Percentiles rank a stretch among this genome's conserved stretches.
phyloP scores from a whole-genome alignment of 1,284 basidiomycete species.

The Ustanciosporium gigantosporum region DNA sequence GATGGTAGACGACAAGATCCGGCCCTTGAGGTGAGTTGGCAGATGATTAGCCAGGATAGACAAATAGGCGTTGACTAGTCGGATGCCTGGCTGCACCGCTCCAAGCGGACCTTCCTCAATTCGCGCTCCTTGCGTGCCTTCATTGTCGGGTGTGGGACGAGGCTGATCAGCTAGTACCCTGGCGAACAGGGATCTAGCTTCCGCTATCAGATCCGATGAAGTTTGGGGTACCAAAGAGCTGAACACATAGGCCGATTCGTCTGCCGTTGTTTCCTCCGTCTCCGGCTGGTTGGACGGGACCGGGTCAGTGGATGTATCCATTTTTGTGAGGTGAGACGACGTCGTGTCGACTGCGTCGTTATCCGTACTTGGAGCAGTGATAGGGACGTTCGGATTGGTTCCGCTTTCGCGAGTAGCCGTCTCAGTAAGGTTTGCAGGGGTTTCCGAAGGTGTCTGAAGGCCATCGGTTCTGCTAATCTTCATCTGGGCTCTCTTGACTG shows the following conservation, averaged over 20 bases:
- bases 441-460: not conserved
- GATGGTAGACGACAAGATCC: slow-evolving; percentile 5
- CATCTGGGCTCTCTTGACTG: slow-evolving; percentile 36
- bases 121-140: slow-evolving; percentile 22
- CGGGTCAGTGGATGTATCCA: not conserved
- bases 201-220: slow-evolving; percentile 72
- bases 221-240: slow-evolving; percentile 68
- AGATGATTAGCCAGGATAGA: slow-evolving; percentile 68
- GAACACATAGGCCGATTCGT: slow-evolving; percentile 65
- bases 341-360: not conserved
- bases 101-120: slow-evolving; percentile 66
- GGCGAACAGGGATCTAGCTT: slow-evolving; percentile 73
- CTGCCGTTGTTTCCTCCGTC: slow-evolving; percentile 62
- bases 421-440: not conserved
- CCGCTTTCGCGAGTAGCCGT: not conserved
- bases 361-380: not conserved
- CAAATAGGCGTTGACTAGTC: slow-evolving; percentile 80
- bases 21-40: slow-evolving; percentile 7
- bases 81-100: slow-evolving; percentile 68
- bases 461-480: too few species aligned
- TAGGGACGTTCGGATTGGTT: not conserved
- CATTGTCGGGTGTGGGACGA: slow-evolving; percentile 3
- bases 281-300: not conserved
- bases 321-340: not conserved
- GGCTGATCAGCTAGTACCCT: slow-evolving; percentile 69